Conservation (phyloP, 495 filamentous ascomycete genomes). For the Penicillium ucsense region DNA sequence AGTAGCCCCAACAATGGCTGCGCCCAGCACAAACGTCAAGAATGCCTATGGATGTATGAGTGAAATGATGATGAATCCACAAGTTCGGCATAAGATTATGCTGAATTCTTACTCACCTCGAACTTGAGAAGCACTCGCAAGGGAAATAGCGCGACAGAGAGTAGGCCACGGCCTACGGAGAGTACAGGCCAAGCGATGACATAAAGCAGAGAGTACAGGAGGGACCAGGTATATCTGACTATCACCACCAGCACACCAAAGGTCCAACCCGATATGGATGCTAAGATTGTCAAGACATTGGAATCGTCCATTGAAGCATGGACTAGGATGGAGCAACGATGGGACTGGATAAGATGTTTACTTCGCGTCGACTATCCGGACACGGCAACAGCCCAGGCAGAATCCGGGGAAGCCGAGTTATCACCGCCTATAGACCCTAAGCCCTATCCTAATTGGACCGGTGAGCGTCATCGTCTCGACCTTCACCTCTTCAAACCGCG, state of each 20-base stretch:
- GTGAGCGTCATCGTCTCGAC: constrained; percentile 16
- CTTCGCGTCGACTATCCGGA: too few relatives aligned
- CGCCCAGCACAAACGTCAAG: constrained; percentile 15
- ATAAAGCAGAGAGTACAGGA: constrained; percentile 21
- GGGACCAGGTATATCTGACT: constrained; percentile 19
- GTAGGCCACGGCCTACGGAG: constrained; percentile 25
- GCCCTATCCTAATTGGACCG: constrained; percentile 15
- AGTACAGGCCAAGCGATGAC: constrained; percentile 37
- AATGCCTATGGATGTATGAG: constrained; percentile 11
- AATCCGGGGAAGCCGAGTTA: constrained; percentile 15
- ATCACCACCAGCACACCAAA: constrained; percentile 30
- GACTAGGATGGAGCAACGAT: too few relatives aligned
- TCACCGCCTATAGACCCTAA: constrained; percentile 14
- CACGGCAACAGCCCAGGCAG: neutral
- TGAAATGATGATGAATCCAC: neutral
- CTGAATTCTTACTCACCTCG: constrained; percentile 41
- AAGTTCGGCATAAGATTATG: neutral
- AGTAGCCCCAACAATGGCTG: constrained; percentile 11
- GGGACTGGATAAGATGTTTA: too few relatives aligned
- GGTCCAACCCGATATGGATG: constrained; percentile 1
- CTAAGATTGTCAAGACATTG: neutral
- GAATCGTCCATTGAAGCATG: too few relatives aligned
- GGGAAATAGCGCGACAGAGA: constrained; percentile 29
- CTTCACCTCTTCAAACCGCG: constrained; percentile 7
- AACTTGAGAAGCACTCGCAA: constrained; percentile 44